These are phyloP conservation scores for Nelumbo lutea DNA, from an alignment of 164 flowering plant genomes.

Conservation along the genomic window DNA sequence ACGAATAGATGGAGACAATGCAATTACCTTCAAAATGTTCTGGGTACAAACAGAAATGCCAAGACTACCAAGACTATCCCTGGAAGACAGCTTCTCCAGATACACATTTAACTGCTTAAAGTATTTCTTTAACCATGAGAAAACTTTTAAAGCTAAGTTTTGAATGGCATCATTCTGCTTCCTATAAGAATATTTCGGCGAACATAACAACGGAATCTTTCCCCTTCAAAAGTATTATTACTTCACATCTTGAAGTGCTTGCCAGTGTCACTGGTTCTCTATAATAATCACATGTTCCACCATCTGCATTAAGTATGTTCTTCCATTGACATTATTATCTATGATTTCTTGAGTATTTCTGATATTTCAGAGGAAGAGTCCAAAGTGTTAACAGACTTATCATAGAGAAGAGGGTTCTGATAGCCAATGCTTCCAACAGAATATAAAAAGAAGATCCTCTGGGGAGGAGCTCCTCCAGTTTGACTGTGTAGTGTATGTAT, in stretches of 20 bases:
- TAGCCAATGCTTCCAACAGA: conserved; percentile 80
- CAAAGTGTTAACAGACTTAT: conserved; percentile 15
- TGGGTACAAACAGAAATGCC: conserved; percentile 34
- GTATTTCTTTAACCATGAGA: conserved; percentile 57
- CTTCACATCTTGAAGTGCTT: conserved; percentile 46
- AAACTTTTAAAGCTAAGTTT: conserved; percentile 55
- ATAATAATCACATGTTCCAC: conserved; percentile 16
- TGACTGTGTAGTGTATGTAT: conserved; percentile 51
- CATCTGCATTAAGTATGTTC: conserved; percentile 21
- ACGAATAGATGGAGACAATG: conserved; percentile 30
- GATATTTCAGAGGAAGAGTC: conserved; percentile 23
- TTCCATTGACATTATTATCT: conserved; percentile 20
- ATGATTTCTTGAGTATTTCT: conserved; percentile 27
- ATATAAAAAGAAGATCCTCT: conserved; percentile 64
- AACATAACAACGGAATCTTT: conserved; percentile 52
- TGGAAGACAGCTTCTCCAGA: conserved; percentile 33
- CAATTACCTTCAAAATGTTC: conserved; percentile 36
- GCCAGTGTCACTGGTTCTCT: conserved; percentile 19
- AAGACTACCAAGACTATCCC: conserved; percentile 12
- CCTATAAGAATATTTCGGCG: conserved; percentile 44
- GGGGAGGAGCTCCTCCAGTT: conserved; percentile 92
- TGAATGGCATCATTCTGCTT: conserved; percentile 73
- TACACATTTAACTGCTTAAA: conserved; percentile 42
- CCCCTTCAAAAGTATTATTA: conserved; percentile 53
- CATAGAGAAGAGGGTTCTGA: conserved; percentile 66